phyloP scores from a whole-genome alignment of 495 filamentous ascomycete species.

The Podospora bellae-mahoneyi region DNA sequence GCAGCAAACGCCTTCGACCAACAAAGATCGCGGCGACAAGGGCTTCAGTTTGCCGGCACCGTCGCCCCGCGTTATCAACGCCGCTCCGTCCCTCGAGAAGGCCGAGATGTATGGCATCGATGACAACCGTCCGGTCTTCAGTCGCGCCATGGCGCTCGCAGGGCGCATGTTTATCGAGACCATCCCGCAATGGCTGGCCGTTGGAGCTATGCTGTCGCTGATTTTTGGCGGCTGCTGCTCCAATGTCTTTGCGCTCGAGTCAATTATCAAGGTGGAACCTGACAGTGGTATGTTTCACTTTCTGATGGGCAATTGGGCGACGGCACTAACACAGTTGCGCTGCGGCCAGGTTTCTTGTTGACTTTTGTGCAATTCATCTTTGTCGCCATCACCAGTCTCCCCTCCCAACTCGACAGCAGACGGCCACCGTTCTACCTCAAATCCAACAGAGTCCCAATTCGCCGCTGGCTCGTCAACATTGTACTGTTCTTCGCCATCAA shows the following conservation, averaged over 20 bases:
- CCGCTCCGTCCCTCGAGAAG: slow-evolving; percentile 53
- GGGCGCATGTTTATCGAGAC: slow-evolving; percentile 57
- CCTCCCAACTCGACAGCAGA: slow-evolving; percentile 62
- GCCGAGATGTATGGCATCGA: slow-evolving; percentile 56
- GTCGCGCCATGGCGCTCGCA: slow-evolving; percentile 51
- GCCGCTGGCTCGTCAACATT: slow-evolving; percentile 85
- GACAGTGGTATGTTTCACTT: slow-evolving; percentile 49
- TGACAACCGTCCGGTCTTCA: slow-evolving; percentile 51
- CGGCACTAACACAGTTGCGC: neutral
- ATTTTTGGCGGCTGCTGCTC: slow-evolving; percentile 98
- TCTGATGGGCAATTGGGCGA: neutral
- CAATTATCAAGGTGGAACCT: slow-evolving; percentile 82
- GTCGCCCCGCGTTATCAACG: slow-evolving; percentile 52
- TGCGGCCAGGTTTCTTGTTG: slow-evolving; percentile 68
- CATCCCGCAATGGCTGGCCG: slow-evolving; percentile 64
- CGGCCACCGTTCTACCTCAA: slow-evolving; percentile 65
- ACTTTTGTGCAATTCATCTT: slow-evolving; percentile 93
- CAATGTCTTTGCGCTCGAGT: slow-evolving; percentile 95
- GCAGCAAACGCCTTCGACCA: slow-evolving; percentile 32
- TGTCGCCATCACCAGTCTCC: slow-evolving; percentile 72
- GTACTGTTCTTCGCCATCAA: slow-evolving; percentile 87
- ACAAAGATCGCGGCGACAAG: slow-evolving; percentile 36
- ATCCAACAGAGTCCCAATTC: slow-evolving; percentile 75
- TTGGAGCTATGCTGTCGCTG: slow-evolving; percentile 70
- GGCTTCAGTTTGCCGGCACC: slow-evolving; percentile 28